phyloP scores from a whole-genome alignment of 1,284 basidiomycete genomes.

The Cerioporus squamosus region DNA sequence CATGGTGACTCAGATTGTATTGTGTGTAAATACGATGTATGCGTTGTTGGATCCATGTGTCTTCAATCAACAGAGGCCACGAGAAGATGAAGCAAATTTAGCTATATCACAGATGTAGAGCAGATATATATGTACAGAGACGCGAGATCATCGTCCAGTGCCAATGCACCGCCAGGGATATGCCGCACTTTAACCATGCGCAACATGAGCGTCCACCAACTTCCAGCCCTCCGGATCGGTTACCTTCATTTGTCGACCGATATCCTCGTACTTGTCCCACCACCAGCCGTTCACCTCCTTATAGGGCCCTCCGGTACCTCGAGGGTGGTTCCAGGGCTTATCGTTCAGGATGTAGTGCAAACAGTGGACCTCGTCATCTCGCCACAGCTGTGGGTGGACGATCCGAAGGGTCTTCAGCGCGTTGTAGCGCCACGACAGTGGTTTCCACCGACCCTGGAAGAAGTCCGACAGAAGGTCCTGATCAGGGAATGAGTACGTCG shows the following conservation, averaged over 20 bases:
- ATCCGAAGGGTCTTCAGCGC: slow-evolving; percentile 79
- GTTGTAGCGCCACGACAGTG: slow-evolving; percentile 85
- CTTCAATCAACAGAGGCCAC: too few species aligned
- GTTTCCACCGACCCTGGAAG: slow-evolving; percentile 78
- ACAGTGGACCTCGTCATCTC: slow-evolving; percentile 76
- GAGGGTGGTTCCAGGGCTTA: slow-evolving; percentile 71
- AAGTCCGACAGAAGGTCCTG: slow-evolving; percentile 89
- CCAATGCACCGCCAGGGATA: background rate
- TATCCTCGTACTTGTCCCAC: slow-evolving; percentile 70
- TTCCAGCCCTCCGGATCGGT: slow-evolving; percentile 54
- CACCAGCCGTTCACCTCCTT: slow-evolving; percentile 70
- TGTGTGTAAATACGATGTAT: slow-evolving; percentile 10
- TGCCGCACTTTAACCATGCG: slow-evolving; percentile 19
- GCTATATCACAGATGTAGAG: too few species aligned
- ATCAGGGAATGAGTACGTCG: slow-evolving; percentile 85
- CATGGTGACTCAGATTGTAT: slow-evolving; percentile 2
- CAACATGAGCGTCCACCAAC: slow-evolving; percentile 55
- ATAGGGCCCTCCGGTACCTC: slow-evolving; percentile 42
- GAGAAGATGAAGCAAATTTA: too few species aligned
- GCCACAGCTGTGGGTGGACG: slow-evolving; percentile 76
- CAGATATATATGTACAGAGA: background rate
- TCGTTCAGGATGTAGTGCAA: slow-evolving; percentile 78
- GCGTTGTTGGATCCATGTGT: too few species aligned
- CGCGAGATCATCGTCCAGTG: background rate
- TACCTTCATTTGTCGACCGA: slow-evolving; percentile 51